These are phyloP conservation scores for Exophiala dermatitidis DNA, from an alignment of 2,329 filamentous ascomycete genomes.

Conservation along the genomic window DNA sequence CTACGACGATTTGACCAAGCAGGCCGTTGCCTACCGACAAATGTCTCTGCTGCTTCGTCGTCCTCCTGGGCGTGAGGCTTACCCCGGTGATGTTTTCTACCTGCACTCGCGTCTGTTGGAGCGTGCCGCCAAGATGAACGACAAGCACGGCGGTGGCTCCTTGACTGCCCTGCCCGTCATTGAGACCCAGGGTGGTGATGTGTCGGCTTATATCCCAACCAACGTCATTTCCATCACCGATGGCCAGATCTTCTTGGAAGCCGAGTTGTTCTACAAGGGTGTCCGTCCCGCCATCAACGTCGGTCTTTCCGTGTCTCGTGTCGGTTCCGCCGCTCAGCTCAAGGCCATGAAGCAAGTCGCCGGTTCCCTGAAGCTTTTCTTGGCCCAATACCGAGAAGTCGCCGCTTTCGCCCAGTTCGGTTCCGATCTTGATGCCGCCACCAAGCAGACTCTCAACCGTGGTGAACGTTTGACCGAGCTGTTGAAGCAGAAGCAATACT, in stretches of 20 bases:
- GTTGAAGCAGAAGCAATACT: slow-evolving; percentile 99
- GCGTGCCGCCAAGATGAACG: slow-evolving; percentile 98
- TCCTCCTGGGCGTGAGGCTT: slow-evolving; percentile 97
- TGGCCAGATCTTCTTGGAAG: slow-evolving; percentile 98
- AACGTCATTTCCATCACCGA: slow-evolving; percentile 99
- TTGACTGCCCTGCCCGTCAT: slow-evolving; percentile 96
- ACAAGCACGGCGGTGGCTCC: slow-evolving; percentile 89
- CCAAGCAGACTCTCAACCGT: slow-evolving; percentile 96
- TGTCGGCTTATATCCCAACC: slow-evolving; percentile 99
- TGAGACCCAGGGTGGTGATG: slow-evolving; percentile 99
- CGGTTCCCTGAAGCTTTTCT: slow-evolving; percentile 99
- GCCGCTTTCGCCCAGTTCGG: slow-evolving; percentile 99
- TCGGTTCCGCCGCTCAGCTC: slow-evolving; percentile 98
- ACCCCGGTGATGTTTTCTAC: slow-evolving; percentile 99
- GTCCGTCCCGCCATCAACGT: slow-evolving; percentile 99
- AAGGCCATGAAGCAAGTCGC: slow-evolving; percentile 99
- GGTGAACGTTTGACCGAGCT: slow-evolving; percentile 98
- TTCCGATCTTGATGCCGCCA: slow-evolving; percentile 97
- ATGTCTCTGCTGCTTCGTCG: slow-evolving; percentile 98
- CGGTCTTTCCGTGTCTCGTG: slow-evolving; percentile 99
- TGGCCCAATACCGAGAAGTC: slow-evolving; percentile 99
- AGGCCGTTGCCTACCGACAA: slow-evolving; percentile 95
- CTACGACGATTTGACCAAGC: slow-evolving; percentile 87
- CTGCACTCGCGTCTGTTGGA: slow-evolving; percentile 98
- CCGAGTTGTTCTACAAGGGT: slow-evolving; percentile 99